Base-by-base conservation (phyloP, 1,284 basidiomycete species). In the Caloboletus firmus region DNA sequence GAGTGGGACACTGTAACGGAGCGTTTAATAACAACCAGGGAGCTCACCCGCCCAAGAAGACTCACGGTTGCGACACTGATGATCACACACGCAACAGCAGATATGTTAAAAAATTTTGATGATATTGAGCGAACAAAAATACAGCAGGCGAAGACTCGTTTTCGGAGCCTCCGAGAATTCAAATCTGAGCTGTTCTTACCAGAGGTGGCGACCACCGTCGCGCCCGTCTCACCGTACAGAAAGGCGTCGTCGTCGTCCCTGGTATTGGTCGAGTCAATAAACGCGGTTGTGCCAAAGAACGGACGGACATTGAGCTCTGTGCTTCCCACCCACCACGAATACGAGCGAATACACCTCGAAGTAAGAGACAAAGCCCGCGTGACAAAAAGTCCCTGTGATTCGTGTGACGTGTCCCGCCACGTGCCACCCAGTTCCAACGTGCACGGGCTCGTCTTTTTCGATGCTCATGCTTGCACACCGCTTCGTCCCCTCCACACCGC, bases 241-340 rank as follows among this genome's bases (percentile, higher is more conserved):
- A 85, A 89, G 42, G 85, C 87, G 68, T 89, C 87, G 70, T 89
- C 85, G 70, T 88, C 87, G 66, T 87, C 85, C 69, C 73, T 77
- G 52, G 50, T 51, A 46, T 57, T 54, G 48, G 32, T 45, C 51
- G 45, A 32, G 71, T 70, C 49, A 70, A 71, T 67, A 55, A 60
- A 57, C 32, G 58, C 50, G 49, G 43, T 51, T 51, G 59, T 62
- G 41, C 54, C 36, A 52, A 54, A 17, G 54, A 66, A 65, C 54
- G 55, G 55, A 69, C 68, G 51, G 68, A 69, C 68, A 69, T 69
- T 57, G 45, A 49, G 55, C 62, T 59, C 63, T 34, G 39, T 39
- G 45, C 54, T 48, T 54, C 60, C 63, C 57, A 59, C 59, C 55
- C 58, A 52, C 53, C 44, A 59, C 52, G 50, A 56, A 48, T 51